Evolutionary conservation across 495 filamentous ascomycete species (phyloP).

Genomic region (Clohesyomyces aquaticus): DNA sequence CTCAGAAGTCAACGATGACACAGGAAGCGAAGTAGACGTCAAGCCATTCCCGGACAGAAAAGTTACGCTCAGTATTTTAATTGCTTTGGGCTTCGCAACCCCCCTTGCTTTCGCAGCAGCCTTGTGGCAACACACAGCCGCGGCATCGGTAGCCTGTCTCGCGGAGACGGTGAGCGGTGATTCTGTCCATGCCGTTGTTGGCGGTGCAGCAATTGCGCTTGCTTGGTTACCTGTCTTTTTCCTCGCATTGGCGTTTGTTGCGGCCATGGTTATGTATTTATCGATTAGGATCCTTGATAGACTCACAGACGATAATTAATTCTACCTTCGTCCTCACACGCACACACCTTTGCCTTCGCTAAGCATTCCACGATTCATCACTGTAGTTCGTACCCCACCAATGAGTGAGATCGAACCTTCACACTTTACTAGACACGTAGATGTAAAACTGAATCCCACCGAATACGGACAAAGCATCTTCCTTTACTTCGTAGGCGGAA

Average conservation of each 20-base stretch:
- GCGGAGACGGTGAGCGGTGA: neutral
- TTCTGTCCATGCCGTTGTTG: neutral
- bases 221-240: slow-evolving; percentile 2
- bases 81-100: neutral
- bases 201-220: neutral
- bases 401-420: too few species aligned
- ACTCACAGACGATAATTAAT: neutral
- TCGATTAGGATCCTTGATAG: slow-evolving; percentile 1
- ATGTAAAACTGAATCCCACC: too few species aligned
- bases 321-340: too few species aligned
- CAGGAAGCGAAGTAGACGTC: slow-evolving; percentile 7
- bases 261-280: neutral
- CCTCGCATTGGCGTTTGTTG: neutral
- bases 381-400: too few species aligned
- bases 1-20: slow-evolving; percentile 4
- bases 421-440: too few species aligned
- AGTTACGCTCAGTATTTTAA: neutral
- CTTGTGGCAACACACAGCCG: slow-evolving; percentile 18
- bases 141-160: slow-evolving; percentile 2
- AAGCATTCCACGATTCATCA: too few species aligned
- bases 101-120: neutral
- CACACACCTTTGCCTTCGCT: too few species aligned
- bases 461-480: too few species aligned
- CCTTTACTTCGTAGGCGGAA: too few species aligned
- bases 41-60: slow-evolving; percentile 7